Evolutionary conservation across 192 early-diverging fungal species (phyloP), one percentile per base, ranked within the genome.

Genomic region (Gonapodya sp.): DNA sequence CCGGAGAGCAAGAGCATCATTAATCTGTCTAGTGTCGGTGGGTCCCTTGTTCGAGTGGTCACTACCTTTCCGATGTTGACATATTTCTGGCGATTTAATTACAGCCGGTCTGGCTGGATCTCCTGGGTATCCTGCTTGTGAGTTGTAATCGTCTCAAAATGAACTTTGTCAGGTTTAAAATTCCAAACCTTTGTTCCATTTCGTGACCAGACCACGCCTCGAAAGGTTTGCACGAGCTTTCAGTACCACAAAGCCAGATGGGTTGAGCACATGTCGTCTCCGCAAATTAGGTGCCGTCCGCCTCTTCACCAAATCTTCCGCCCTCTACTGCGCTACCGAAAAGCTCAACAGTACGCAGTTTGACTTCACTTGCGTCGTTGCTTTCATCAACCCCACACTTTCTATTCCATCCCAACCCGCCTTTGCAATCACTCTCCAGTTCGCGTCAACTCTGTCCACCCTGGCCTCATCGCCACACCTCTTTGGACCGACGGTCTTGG

Each of bases 51-150:
- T n/a, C n/a, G n/a, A n/a, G n/a, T n/a, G n/a, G n/a, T n/a, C n/a
- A n/a, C n/a, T n/a, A n/a, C n/a, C n/a, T n/a, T n/a, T n/a, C n/a
- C n/a, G n/a, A n/a, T n/a, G n/a, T n/a, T n/a, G n/a, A n/a, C n/a
- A n/a, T n/a, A n/a, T n/a, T n/a, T n/a, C n/a, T n/a, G n/a, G n/a
- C n/a, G n/a, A n/a, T n/a, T n/a, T n/a, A n/a, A n/a, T n/a, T n/a
- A n/a, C n/a, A n/a, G n/a, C 75, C 30, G 75, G 75, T 18, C 75
- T 77, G 75, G 34, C 34, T 34, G 75, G 75, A 77, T 16, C 75
- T 18, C 18, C 75, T 14, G 34, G 34, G 8, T 34, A 77, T 31
- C 75, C 75, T 77, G 75, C 75, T 8, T 77, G 75, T 77, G 75
- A 34, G 75, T 77, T 2, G 75, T 33, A n/a, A n/a, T n/a, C n/a